Conservation (phyloP, 2,329 filamentous ascomycete genomes). For the Phaeosphaeriaceae sp. region DNA sequence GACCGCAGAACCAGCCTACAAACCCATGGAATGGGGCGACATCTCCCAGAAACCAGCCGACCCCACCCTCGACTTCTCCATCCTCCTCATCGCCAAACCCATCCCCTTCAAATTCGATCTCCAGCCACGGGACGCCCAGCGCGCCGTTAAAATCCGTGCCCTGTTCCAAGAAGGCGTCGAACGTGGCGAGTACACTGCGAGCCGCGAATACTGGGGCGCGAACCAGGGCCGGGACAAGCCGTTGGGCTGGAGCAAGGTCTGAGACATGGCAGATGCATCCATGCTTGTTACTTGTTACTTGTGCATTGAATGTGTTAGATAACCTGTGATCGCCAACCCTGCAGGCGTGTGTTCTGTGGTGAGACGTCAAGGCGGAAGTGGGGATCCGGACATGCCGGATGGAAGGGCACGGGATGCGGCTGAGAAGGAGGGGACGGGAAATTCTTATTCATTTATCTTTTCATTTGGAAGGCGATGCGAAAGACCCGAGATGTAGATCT, state of each 20-base stretch:
- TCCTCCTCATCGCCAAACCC: conserved; percentile 55
- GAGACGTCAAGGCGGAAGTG: conserved; percentile 2
- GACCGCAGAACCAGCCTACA: conserved; percentile 20
- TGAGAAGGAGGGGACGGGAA: neutral
- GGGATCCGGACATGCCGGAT: conserved; percentile 19
- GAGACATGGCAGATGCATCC: conserved; percentile 8
- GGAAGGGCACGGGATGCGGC: neutral
- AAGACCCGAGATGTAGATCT: neutral
- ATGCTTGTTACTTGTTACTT: neutral
- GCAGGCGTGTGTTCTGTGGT: conserved; percentile 7
- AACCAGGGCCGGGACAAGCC: conserved; percentile 41
- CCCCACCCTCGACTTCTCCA: conserved; percentile 54
- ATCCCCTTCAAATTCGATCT: conserved; percentile 54
- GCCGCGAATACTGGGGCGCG: conserved; percentile 49
- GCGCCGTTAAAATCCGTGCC: conserved; percentile 41
- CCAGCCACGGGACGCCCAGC: conserved; percentile 39
- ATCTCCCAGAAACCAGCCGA: conserved; percentile 40
- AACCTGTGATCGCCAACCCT: conserved; percentile 4
- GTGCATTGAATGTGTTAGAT: neutral
- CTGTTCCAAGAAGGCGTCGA: conserved; percentile 46
- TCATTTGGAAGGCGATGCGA: conserved; percentile 1
- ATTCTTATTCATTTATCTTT: neutral
- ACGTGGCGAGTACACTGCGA: conserved; percentile 48
- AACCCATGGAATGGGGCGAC: conserved; percentile 31
- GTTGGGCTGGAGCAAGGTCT: conserved; percentile 47